Base-by-base conservation (phyloP, 352 stramenopile species). In the Pythium dissimile region DNA sequence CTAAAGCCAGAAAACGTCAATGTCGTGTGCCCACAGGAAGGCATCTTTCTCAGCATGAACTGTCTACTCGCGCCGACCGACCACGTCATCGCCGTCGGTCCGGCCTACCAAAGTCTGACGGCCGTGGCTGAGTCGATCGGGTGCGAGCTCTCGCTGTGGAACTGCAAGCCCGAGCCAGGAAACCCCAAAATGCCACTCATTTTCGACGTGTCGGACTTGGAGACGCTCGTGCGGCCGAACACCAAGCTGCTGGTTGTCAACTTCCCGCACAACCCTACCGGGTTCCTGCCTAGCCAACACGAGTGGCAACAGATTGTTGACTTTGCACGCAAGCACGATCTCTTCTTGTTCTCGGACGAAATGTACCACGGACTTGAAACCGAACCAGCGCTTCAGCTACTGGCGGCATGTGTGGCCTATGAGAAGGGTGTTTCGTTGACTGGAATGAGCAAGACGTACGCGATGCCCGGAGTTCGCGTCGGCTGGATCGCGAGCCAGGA, bases 251-350 rank as follows among this genome's bases (percentile, higher is more conserved):
- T 91, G 6, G 59, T 88, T 2, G 58, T 90, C 42, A 90, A 91
- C 69, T 92, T 92, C 43, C 80, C 80, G 7, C 80, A 91, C 64
- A 91, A 91, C 43, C 80, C 80, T 15, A 91, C 80, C 2, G 80
- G 80, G 0, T 71, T 71, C 37, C 46, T 84, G 23, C 69, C 73
- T 0, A 62, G 62, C 2, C 57, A 59, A 31, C 55, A 48, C 26
- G 77, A 92, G 34, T 78, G 60, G 51, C 38, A 54, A 7, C 45
- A 39, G 3, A 72, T 91, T 27, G 31, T 90, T 13, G 59, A 54
- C 16, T 64, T 86, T 23, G 78, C 66, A 34, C 23, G 67, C 11
- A 39, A 46, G 45, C 59, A 75, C 37, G 64, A 69, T 35, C 26
- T 69, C 7, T 88, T 71, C 32, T 46, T 91, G 11, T 89, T 91